phyloP scores from a whole-genome alignment of 495 filamentous ascomycete genomes.

The Hypoxylon crocopeplum region DNA sequence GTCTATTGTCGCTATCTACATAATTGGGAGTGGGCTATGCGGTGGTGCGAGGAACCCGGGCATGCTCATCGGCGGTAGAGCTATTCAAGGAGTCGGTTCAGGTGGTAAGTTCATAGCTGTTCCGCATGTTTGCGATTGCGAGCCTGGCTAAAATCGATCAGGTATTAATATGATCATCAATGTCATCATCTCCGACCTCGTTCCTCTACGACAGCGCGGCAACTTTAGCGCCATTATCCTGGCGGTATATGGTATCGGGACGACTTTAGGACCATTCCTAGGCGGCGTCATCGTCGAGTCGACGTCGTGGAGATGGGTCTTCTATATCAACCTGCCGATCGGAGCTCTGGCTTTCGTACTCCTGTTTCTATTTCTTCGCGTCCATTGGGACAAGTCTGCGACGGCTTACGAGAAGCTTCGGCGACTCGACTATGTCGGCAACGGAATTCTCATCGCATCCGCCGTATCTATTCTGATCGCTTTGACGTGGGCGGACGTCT shows the following conservation, averaged over 20 bases:
- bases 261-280: conserved; percentile 74
- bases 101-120: conserved; percentile 62
- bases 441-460: conserved; percentile 38
- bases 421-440: conserved; percentile 43
- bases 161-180: conserved; percentile 46
- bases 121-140: not conserved
- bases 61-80: conserved; percentile 76
- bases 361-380: conserved; percentile 40
- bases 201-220: conserved; percentile 70
- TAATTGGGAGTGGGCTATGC: conserved; percentile 52
- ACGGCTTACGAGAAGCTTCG: conserved; percentile 24
- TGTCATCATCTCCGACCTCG: conserved; percentile 68
- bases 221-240: conserved; percentile 65
- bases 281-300: conserved; percentile 74
- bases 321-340: conserved; percentile 47
- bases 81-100: conserved; percentile 80
- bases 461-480: conserved; percentile 41
- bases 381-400: conserved; percentile 33
- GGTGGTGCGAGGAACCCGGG: conserved; percentile 42
- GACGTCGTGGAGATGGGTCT: conserved; percentile 39
- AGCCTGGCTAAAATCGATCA: not conserved
- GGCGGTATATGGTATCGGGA: conserved; percentile 75
- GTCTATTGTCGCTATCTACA: conserved; percentile 47
- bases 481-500: conserved; percentile 32
- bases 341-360: conserved; percentile 35